phyloP scores from a whole-genome alignment of 2,329 filamentous ascomycete species.

The Cladosporium phlei region DNA sequence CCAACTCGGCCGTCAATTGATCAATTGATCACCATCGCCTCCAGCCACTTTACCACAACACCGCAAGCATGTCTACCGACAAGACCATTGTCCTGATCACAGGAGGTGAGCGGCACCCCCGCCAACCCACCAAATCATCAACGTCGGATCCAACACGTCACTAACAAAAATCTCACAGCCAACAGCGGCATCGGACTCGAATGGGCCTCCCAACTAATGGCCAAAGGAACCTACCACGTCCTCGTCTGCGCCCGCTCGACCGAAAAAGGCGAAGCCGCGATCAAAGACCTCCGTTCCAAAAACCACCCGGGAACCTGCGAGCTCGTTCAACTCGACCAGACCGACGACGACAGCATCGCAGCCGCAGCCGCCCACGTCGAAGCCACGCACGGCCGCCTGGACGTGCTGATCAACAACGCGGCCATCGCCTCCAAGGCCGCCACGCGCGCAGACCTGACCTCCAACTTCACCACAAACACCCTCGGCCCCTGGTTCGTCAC shows the following conservation, averaged over 20 bases:
- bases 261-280: constrained; percentile 47
- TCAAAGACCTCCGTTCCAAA: constrained; percentile 31
- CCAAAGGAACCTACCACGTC: constrained; percentile 46
- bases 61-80: background rate
- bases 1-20: too few species aligned
- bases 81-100: constrained; percentile 11
- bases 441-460: constrained; percentile 29
- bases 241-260: constrained; percentile 50
- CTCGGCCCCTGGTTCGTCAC: constrained; percentile 44
- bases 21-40: too few species aligned
- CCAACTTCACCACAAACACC: constrained; percentile 42
- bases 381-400: constrained; percentile 31
- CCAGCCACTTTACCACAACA: too few species aligned
- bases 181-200: constrained; percentile 58
- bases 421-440: constrained; percentile 24
- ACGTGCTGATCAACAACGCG: constrained; percentile 45
- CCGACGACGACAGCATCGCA: constrained; percentile 48
- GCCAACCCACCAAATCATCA: background rate
- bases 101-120: background rate
- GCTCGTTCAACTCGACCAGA: constrained; percentile 48
- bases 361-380: constrained; percentile 40
- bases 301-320: constrained; percentile 33
- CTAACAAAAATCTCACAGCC: constrained; percentile 27
- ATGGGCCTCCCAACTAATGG: constrained; percentile 48
- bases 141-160: background rate